phyloP scores from a whole-genome alignment of 2,329 filamentous ascomycete genomes.

The Cadophora sp. region DNA sequence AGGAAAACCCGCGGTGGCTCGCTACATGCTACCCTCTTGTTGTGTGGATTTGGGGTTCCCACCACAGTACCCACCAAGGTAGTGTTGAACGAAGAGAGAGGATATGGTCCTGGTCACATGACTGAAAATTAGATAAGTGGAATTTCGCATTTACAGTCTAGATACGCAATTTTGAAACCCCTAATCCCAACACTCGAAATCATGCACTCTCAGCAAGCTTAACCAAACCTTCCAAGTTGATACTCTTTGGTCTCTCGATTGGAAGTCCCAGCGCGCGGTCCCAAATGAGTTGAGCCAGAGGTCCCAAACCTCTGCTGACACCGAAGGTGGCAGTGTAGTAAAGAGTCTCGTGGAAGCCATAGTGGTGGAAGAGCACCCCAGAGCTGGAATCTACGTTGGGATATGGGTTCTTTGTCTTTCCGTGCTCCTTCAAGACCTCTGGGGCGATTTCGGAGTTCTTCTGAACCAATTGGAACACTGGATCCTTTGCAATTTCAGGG shows the following conservation, averaged over 20 bases:
- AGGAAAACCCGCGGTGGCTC: too few species aligned
- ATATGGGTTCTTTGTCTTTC: conserved; percentile 98
- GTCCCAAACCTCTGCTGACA: conserved; percentile 77
- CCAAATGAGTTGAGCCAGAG: conserved; percentile 94
- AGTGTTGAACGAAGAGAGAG: neutral
- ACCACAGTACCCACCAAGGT: too few species aligned
- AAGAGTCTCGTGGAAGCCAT: conserved; percentile 94
- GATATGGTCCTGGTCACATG: neutral
- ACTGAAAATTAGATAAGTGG: neutral
- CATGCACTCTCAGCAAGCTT: conserved; percentile 61
- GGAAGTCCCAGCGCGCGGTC: conserved; percentile 91
- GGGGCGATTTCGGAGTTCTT: conserved; percentile 93
- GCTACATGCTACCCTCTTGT: too few species aligned
- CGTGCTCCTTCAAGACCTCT: conserved; percentile 88
- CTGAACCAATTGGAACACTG: conserved; percentile 93
- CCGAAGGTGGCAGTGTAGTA: conserved; percentile 86
- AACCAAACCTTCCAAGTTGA: conserved; percentile 86
- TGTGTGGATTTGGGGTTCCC: too few species aligned
- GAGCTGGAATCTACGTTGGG: conserved; percentile 96
- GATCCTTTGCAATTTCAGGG: conserved; percentile 84
- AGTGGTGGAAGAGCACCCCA: conserved; percentile 96
- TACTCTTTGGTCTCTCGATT: conserved; percentile 98
- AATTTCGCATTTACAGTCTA: conserved; percentile 11
- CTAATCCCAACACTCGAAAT: neutral
- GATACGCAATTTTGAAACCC: conserved; percentile 1